These are phyloP conservation scores for Aspergillus sclerotialis DNA, from an alignment of 2,329 filamentous ascomycete species.

Conservation along the genomic window DNA sequence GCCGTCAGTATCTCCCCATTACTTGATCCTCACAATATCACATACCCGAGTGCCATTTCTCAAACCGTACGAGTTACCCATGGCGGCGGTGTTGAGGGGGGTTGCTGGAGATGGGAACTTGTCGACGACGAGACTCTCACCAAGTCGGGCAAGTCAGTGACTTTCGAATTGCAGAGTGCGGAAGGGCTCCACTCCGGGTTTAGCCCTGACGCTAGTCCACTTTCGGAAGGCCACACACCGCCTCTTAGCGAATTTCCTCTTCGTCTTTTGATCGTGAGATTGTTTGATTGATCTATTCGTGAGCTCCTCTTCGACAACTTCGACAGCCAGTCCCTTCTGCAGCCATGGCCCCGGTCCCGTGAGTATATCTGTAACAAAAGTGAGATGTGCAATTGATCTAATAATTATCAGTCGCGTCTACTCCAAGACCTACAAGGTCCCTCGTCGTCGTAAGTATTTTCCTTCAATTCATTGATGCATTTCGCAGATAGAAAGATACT, in stretches of 20 bases:
- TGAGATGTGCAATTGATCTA: constrained; percentile 30
- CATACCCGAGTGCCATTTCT: constrained; percentile 76
- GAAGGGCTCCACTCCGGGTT: constrained; percentile 11
- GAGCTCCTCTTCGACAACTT: constrained; percentile 23
- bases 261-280: too few species aligned
- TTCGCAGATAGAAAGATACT: constrained; percentile 23
- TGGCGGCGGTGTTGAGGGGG: constrained; percentile 52
- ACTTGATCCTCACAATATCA: constrained; percentile 7
- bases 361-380: constrained; percentile 27
- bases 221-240: constrained; percentile 15
- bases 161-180: constrained; percentile 21
- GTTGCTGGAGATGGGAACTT: constrained; percentile 31
- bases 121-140: constrained; percentile 28
- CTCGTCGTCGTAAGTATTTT: constrained; percentile 63
- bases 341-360: constrained; percentile 38
- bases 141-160: constrained; percentile 17
- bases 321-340: constrained; percentile 33
- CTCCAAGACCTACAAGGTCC: constrained; percentile 99
- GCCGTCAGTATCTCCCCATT: constrained; percentile 23
- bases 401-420: constrained; percentile 56
- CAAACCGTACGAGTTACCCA: constrained; percentile 84
- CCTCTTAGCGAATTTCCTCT: constrained; percentile 15
- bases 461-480: constrained; percentile 8
- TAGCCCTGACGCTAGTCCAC: constrained; percentile 18
- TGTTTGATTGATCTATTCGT: too few species aligned